These are phyloP conservation scores for Zygnema circumcarinatum DNA, from an alignment of 139 green algal species.

Conservation along the genomic window DNA sequence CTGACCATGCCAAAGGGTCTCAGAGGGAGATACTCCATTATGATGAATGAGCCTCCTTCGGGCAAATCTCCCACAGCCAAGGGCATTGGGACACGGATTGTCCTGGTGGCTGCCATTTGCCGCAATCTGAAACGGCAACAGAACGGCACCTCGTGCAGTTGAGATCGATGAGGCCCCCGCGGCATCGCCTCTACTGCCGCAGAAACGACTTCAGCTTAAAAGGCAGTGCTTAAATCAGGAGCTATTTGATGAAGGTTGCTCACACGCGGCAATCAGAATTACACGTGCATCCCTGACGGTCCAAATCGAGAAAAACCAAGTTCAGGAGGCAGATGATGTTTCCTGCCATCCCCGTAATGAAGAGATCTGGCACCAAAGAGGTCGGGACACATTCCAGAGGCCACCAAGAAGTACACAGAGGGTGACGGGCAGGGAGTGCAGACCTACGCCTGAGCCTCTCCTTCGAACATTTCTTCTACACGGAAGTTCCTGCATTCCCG, in stretches of 20 bases:
- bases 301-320: too few relatives aligned
- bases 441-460: conserved; percentile 50
- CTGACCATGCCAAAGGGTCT: conserved; percentile 38
- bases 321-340: too few relatives aligned
- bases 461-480: conserved; percentile 53
- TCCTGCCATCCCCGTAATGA: too few relatives aligned
- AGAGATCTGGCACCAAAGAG: too few relatives aligned
- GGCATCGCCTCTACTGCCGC: too few relatives aligned
- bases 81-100: conserved; percentile 32
- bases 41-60: conserved; percentile 44
- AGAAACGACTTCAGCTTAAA: too few relatives aligned
- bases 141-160: background rate
- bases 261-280: too few relatives aligned
- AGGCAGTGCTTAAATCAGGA: too few relatives aligned
- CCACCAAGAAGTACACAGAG: too few relatives aligned
- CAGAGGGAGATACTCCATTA: conserved; percentile 41
- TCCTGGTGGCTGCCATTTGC: conserved; percentile 8
- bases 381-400: too few relatives aligned
- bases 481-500: conserved; percentile 40
- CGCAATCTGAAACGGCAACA: conserved; percentile 17
- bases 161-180: background rate
- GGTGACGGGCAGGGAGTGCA: background rate
- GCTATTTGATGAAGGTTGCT: too few relatives aligned
- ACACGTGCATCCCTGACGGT: too few relatives aligned
- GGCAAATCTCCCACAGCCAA: conserved; percentile 22